These are phyloP conservation scores for Aspergillus caelatus DNA, from an alignment of 2,329 filamentous ascomycete species.

Conservation along the genomic window DNA sequence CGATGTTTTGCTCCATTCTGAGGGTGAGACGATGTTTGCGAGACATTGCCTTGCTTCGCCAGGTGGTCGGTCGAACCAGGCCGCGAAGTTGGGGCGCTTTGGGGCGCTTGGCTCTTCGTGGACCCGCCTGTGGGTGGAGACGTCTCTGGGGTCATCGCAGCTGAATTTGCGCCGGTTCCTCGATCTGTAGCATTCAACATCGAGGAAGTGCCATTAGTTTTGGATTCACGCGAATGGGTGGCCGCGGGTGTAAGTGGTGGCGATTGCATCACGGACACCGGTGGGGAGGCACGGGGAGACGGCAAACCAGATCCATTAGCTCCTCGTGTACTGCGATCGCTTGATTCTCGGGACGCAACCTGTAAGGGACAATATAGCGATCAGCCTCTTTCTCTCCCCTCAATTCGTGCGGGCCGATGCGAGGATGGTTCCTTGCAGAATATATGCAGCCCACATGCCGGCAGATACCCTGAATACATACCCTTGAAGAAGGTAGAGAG, in stretches of 20 bases:
- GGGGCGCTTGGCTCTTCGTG: slow-evolving; percentile 31
- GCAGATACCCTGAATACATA: slow-evolving; percentile 32
- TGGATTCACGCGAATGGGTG: slow-evolving; percentile 63
- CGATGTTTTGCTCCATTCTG: slow-evolving; percentile 52
- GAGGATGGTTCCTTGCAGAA: slow-evolving; percentile 1
- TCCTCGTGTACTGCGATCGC: slow-evolving; percentile 58
- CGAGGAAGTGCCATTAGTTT: slow-evolving; percentile 36
- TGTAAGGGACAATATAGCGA: slow-evolving; percentile 21
- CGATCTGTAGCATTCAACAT: slow-evolving; percentile 36
- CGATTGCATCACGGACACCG: slow-evolving; percentile 74
- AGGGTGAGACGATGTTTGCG: slow-evolving; percentile 47
- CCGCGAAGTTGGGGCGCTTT: slow-evolving; percentile 43
- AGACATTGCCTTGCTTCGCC: slow-evolving; percentile 47
- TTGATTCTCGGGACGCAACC: slow-evolving; percentile 58
- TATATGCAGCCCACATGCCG: background rate
- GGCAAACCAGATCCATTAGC: slow-evolving; percentile 66
- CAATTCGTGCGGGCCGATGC: slow-evolving; percentile 7
- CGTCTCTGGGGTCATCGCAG: slow-evolving; percentile 56
- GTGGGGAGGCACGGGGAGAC: slow-evolving; percentile 70
- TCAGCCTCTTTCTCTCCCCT: slow-evolving; percentile 13
- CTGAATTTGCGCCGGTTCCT: slow-evolving; percentile 33
- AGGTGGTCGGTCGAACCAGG: slow-evolving; percentile 44
- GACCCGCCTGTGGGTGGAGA: slow-evolving; percentile 51
- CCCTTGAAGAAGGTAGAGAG: slow-evolving; percentile 68
- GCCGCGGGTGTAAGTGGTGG: slow-evolving; percentile 87